Percentiles rank a stretch among this genome's conserved stretches.
These are phyloP conservation scores for Magnaporthales sp. DNA, from an alignment of 2,329 filamentous ascomycete species.

Conservation along the genomic window DNA sequence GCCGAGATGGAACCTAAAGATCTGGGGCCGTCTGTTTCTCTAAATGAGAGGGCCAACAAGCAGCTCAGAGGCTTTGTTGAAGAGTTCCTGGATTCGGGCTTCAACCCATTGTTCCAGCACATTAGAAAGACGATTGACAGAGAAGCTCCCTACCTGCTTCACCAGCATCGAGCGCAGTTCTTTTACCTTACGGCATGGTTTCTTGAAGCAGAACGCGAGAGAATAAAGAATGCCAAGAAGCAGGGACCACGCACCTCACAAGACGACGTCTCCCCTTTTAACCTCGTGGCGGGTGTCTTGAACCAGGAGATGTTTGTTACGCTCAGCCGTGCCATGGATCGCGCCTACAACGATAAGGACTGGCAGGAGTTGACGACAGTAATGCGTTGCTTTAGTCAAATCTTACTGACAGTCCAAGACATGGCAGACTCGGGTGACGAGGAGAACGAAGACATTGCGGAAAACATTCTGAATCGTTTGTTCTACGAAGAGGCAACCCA, in stretches of 20 bases:
- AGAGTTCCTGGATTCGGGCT: conserved; percentile 89
- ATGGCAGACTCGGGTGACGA: conserved; percentile 80
- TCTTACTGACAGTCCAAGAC: conserved; percentile 83
- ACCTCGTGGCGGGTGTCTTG: conserved; percentile 78
- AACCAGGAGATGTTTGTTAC: conserved; percentile 94
- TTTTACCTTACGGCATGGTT: conserved; percentile 95
- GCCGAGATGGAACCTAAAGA: conserved; percentile 61
- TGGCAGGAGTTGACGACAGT: conserved; percentile 82
- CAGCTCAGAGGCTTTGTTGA: conserved; percentile 77
- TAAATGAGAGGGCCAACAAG: conserved; percentile 66
- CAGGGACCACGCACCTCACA: conserved; percentile 14
- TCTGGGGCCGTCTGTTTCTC: conserved; percentile 62
- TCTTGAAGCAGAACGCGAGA: conserved; percentile 70
- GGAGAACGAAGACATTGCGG: conserved; percentile 95
- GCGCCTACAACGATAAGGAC: conserved; percentile 69
- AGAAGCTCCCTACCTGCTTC: conserved; percentile 72
- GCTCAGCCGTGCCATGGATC: conserved; percentile 74
- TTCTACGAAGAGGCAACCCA: conserved; percentile 97
- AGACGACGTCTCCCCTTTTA: conserved; percentile 66
- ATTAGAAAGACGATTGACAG: conserved; percentile 84
- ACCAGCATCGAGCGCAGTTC: conserved; percentile 73
- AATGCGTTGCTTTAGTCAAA: conserved; percentile 93
- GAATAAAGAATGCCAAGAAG: conserved; percentile 54
- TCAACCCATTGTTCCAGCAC: conserved; percentile 84
- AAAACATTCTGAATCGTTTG: conserved; percentile 93